Conservation (phyloP, 2,329 filamentous ascomycete species). For the Lomentospora prolificans region DNA sequence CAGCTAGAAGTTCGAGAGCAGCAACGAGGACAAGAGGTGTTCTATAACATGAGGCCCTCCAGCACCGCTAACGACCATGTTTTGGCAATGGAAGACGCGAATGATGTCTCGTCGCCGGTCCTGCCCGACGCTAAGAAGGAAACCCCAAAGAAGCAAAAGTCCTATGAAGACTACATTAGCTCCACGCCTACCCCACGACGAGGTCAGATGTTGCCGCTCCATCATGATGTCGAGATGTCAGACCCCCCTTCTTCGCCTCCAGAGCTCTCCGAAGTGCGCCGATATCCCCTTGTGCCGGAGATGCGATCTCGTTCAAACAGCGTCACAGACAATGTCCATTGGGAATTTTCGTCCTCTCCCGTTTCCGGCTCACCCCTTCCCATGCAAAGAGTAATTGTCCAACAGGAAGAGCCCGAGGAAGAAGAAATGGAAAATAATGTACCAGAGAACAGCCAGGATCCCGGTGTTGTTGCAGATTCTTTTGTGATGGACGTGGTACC, state of each 20-base stretch:
- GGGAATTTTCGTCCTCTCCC: conserved; percentile 48
- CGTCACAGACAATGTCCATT: conserved; percentile 28
- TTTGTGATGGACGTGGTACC: conserved; percentile 17
- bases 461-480: conserved; percentile 7
- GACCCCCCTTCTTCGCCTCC: conserved; percentile 52
- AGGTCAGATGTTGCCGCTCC: conserved; percentile 38
- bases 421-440: conserved; percentile 7
- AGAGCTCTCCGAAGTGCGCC: conserved; percentile 29
- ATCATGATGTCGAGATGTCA: conserved; percentile 35
- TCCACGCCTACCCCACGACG: conserved; percentile 53
- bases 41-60: conserved; percentile 3
- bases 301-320: conserved; percentile 39
- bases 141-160: conserved; percentile 21
- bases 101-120: conserved; percentile 12
- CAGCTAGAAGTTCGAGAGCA: conserved; percentile 70
- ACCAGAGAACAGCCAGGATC: conserved; percentile 3
- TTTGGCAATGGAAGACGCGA: not conserved
- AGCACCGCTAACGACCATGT: not conserved
- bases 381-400: not conserved
- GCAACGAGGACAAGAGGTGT: conserved; percentile 50
- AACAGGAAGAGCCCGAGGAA: conserved; percentile 2
- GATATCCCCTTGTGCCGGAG: conserved; percentile 41
- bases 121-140: conserved; percentile 12
- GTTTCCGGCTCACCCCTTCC: conserved; percentile 33
- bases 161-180: conserved; percentile 42